Evolutionary conservation across 768 basidiomycete species (phyloP).

Genomic region (Auricularia sp.): DNA sequence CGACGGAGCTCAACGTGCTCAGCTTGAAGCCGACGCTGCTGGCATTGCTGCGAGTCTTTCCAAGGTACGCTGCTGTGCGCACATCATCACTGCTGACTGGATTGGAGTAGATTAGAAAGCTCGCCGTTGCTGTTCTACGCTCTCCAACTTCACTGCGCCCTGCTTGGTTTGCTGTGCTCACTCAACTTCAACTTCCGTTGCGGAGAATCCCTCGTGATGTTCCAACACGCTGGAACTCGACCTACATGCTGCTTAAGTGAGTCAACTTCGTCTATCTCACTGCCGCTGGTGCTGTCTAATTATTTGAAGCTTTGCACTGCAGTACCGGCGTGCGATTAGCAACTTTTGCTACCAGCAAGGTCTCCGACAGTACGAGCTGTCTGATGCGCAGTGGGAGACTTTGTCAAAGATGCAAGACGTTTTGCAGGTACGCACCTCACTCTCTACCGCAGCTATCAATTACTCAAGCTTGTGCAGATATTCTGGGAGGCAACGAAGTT

Average conservation of each 20-base stretch:
- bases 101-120: constrained; percentile 12
- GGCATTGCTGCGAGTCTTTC: not conserved
- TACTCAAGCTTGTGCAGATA: constrained; percentile 14
- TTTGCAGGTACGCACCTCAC: not conserved
- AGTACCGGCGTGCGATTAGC: not conserved
- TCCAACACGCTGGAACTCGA: constrained; percentile 29
- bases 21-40: not conserved
- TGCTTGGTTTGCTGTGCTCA: constrained; percentile 16
- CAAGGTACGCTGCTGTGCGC: not conserved
- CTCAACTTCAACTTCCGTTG: constrained; percentile 8
- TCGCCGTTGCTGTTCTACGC: constrained; percentile 15
- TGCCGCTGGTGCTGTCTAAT: not conserved
- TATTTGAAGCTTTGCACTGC: not conserved
- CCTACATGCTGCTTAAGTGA: constrained; percentile 27
- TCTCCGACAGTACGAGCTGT: too few relatives aligned
- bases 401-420: too few relatives aligned
- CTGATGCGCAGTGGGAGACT: too few relatives aligned
- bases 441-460: not conserved
- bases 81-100: not conserved
- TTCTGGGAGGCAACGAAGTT: constrained; percentile 26
- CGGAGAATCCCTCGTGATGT: constrained; percentile 31
- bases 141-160: constrained; percentile 24
- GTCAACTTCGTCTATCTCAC: constrained; percentile 12
- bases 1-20: not conserved
- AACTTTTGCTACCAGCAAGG: too few relatives aligned